Evolutionary conservation across 2,329 filamentous ascomycete species (phyloP).

Genomic region (Diplocarpon rosae): DNA sequence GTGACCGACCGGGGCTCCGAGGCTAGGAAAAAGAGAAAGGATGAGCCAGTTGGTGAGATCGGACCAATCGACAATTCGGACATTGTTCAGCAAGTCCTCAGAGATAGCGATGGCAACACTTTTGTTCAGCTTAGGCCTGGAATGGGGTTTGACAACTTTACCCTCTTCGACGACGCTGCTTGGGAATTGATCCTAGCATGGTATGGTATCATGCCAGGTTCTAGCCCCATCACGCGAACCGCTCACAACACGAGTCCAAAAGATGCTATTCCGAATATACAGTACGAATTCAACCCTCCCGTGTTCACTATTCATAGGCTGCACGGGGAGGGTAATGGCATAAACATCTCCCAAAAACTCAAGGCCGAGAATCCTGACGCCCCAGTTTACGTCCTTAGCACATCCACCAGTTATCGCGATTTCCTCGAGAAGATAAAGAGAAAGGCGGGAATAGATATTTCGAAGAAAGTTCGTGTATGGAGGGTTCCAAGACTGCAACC

Average conservation of each 20-base stretch:
- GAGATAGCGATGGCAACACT: conserved; percentile 36
- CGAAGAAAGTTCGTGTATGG: conserved; percentile 60
- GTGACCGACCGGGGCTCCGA: conserved; percentile 57
- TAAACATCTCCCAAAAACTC: conserved; percentile 45
- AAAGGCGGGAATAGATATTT: conserved; percentile 52
- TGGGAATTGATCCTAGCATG: conserved; percentile 74
- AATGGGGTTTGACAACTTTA: conserved; percentile 58
- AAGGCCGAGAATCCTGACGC: conserved; percentile 52
- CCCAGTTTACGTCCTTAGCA: conserved; percentile 58
- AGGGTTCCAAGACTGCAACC: conserved; percentile 23
- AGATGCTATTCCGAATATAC: conserved; percentile 48
- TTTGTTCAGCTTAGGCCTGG: conserved; percentile 69
- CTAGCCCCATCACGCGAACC: conserved; percentile 60
- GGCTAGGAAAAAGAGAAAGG: conserved; percentile 46
- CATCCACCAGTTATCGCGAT: conserved; percentile 56
- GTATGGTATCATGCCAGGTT: conserved; percentile 66
- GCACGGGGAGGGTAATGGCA: conserved; percentile 46
- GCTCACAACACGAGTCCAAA: conserved; percentile 65
- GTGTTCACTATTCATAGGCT: conserved; percentile 78
- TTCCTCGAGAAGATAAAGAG: conserved; percentile 68
- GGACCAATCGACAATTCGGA: conserved; percentile 83
- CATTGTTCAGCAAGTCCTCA: conserved; percentile 54
- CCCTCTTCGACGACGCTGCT: conserved; percentile 65
- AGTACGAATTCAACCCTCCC: conserved; percentile 76
- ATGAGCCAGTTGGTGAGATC: conserved; percentile 44